Percentiles rank a stretch among this genome's conserved stretches.
Evolutionary conservation across 345 rosid genomes (phyloP).

Genomic region (Raphanus sativus): DNA sequence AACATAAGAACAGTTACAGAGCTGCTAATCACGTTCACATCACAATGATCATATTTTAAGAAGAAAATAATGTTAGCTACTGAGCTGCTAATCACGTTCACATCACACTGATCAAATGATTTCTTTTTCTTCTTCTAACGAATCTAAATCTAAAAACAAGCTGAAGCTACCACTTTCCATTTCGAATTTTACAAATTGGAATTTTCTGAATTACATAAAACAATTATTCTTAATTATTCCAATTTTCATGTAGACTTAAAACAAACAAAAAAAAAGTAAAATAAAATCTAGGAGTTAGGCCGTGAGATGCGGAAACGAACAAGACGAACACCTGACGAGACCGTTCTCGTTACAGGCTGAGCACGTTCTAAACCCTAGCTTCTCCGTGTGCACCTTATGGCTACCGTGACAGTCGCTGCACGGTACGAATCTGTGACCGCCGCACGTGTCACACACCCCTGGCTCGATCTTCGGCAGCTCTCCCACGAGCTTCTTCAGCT

Average conservation of each 20-base stretch:
- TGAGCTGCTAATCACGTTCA: constrained; percentile 36
- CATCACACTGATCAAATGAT: constrained; percentile 31
- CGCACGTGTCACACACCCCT: constrained; percentile 60
- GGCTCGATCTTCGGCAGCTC: constrained; percentile 52
- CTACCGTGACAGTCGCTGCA: constrained; percentile 75
- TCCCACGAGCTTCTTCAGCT: constrained; percentile 74
- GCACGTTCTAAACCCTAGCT: constrained; percentile 66
- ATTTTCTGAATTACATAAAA: constrained; percentile 7
- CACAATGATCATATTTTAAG: background rate
- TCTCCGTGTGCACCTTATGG: constrained; percentile 69
- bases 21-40: background rate
- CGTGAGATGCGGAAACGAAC: constrained; percentile 46
- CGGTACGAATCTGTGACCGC: constrained; percentile 63
- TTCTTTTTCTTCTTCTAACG: background rate
- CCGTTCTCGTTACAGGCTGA: constrained; percentile 84
- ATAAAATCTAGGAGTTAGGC: constrained; percentile 26
- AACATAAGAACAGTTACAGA: background rate
- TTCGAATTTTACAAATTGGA: constrained; percentile 36
- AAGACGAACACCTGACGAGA: constrained; percentile 79
- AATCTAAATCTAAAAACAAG: constrained; percentile 21
- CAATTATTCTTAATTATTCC: constrained; percentile 24
- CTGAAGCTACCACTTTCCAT: constrained; percentile 9
- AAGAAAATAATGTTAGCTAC: background rate
- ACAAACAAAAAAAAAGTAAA: background rate
- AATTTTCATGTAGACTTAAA: background rate